phyloP scores from a whole-genome alignment of 352 stramenopile species.

The Phytophthora agathidicida region DNA sequence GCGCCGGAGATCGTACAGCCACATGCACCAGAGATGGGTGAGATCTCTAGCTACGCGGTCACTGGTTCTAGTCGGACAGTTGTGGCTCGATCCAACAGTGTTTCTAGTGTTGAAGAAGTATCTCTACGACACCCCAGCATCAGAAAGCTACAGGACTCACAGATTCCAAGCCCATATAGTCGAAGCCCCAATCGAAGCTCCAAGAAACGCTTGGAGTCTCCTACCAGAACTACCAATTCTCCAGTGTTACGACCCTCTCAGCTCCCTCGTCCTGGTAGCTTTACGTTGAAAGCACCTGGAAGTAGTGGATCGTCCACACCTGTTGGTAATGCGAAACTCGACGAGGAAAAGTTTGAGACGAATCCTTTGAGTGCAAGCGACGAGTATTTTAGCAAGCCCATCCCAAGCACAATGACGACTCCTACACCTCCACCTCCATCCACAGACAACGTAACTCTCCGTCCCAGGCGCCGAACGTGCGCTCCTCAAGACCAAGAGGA shows the following conservation, averaged over 20 bases:
- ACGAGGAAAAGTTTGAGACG: conserved; percentile 16
- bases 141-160: conserved; percentile 21
- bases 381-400: conserved; percentile 46
- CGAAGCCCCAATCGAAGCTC: conserved; percentile 8
- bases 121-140: conserved; percentile 4
- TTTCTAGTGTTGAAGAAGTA: conserved; percentile 14
- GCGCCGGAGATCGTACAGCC: background rate
- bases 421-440: conserved; percentile 27
- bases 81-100: conserved; percentile 1
- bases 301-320: conserved; percentile 19
- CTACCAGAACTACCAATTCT: conserved; percentile 10
- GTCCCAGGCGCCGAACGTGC: conserved; percentile 20
- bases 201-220: conserved; percentile 13
- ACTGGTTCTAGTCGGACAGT: conserved; percentile 1
- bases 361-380: conserved; percentile 34
- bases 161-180: conserved; percentile 21
- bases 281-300: conserved; percentile 19
- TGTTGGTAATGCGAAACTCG: background rate
- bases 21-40: background rate
- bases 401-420: conserved; percentile 34
- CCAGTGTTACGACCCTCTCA: conserved; percentile 5
- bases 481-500: conserved; percentile 17
- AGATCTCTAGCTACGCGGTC: background rate
- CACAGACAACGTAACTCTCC: conserved; percentile 44
- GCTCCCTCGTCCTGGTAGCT: conserved; percentile 24